Evolutionary conservation across 768 basidiomycete genomes (phyloP), one percentile per base, ranked within the genome.

Genomic region (Tylopilus balloui): DNA sequence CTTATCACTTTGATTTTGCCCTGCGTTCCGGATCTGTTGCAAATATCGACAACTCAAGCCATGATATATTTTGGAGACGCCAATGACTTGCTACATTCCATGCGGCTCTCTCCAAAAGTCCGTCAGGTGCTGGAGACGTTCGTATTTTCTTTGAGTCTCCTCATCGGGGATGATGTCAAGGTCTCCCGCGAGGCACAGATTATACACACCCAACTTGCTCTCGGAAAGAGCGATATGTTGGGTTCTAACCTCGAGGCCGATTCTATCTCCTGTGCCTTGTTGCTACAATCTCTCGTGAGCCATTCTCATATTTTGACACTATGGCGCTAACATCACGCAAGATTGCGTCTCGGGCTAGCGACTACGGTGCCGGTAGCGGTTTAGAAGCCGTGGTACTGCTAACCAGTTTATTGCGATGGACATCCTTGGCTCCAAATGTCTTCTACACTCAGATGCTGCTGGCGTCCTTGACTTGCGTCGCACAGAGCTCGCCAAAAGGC

Each of bases 371-470:
- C 1, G 87, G 86, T 5, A 78, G 81, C 55, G 72, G 70, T 29
- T 57, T 64, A 47, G 72, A 79, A 55, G 73, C 77, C 13, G 75
- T 78, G 32, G 77, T 77, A 23, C 54, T 83, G 28, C 68, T 88
- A 25, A 72, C 83, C 24, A 75, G 76, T 27, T 65, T 75, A 32
- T 78, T 80, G 54, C 73, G 83, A 58, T 82, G 79, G 76, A 78
- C 77, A 12, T 78, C 79, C 13, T 82, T 83, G 80, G 69, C 82
- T 17, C 75, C 83, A 17, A 70, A 73, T 2, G 77, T 77, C 19
- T 88, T 84, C 60, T 85, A 82, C 51, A 82, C 79, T 0, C 88
- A 88, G 56, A 63, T 88, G 38, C 68, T 89, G 24, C 69, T 83
- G 17, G 74, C 85, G 3, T 79, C 84, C 4, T 69, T 86, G 51